These are phyloP conservation scores for Ceratobasidium sp. DNA, from an alignment of 1,284 basidiomycete genomes.

Conservation along the genomic window DNA sequence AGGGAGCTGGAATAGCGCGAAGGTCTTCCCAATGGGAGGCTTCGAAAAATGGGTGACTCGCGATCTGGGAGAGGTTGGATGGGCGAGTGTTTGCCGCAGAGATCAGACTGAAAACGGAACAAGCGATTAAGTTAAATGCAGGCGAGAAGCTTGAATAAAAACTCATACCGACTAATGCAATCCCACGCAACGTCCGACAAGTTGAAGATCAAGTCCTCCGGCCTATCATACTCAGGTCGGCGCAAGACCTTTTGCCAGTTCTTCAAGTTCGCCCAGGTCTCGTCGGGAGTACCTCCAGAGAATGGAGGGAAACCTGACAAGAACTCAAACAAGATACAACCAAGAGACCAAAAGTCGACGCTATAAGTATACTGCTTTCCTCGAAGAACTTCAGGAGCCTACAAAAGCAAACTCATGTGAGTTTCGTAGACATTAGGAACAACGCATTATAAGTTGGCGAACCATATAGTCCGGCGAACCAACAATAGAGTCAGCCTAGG, in stretches of 20 bases:
- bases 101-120: conserved; percentile 65
- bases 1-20: conserved; percentile 85
- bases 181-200: conserved; percentile 95
- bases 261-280: conserved; percentile 99
- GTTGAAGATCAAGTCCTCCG: conserved; percentile 98
- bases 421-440: background rate
- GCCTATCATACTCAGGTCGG: conserved; percentile 90
- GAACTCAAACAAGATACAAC: conserved; percentile 98
- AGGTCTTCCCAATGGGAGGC: conserved; percentile 80
- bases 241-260: conserved; percentile 95
- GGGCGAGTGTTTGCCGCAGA: conserved; percentile 84
- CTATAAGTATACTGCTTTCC: conserved; percentile 95
- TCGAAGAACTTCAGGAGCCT: conserved; percentile 81
- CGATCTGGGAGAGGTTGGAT: conserved; percentile 77
- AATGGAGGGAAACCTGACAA: conserved; percentile 98
- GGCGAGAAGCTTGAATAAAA: background rate
- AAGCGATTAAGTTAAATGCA: background rate
- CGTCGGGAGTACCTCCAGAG: conserved; percentile 93
- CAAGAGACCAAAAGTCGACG: conserved; percentile 98
- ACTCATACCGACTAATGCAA: conserved; percentile 81
- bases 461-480: conserved; percentile 99
- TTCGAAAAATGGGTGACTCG: conserved; percentile 87
- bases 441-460: too few species aligned
- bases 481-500: conserved; percentile 93
- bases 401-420: conserved; percentile 47